Percentiles rank a stretch among this genome's conserved stretches.
These are phyloP conservation scores for Piloderma croceum DNA, from an alignment of 768 basidiomycete genomes.

Conservation along the genomic window DNA sequence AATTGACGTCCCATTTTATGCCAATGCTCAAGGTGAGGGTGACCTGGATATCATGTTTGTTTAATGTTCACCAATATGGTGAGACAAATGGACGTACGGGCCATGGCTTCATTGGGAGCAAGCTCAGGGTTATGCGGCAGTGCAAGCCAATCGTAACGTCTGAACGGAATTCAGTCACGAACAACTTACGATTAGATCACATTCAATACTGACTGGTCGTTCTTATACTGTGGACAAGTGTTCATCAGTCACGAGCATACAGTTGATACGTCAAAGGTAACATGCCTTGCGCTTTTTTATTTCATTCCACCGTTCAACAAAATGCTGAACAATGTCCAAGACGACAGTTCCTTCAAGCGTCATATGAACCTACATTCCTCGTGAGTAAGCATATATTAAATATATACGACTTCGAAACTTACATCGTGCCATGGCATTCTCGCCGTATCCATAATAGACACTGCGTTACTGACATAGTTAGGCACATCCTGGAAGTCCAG, in stretches of 20 bases:
- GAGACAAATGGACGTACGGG: slow-evolving; percentile 35
- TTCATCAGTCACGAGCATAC: too few relatives aligned
- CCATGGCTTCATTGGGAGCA: slow-evolving; percentile 64
- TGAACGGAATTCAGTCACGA: too few relatives aligned
- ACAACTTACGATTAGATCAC: too few relatives aligned
- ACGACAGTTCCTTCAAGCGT: slow-evolving; percentile 77
- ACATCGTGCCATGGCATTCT: slow-evolving; percentile 98
- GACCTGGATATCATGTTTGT: slow-evolving; percentile 34
- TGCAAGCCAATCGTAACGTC: slow-evolving; percentile 63
- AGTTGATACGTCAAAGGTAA: too few relatives aligned
- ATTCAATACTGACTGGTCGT: too few relatives aligned
- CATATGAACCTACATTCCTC: slow-evolving; percentile 69
- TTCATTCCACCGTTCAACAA: slow-evolving; percentile 88
- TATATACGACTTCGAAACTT: slow-evolving; percentile 21
- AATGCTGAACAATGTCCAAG: slow-evolving; percentile 90
- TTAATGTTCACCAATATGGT: not conserved
- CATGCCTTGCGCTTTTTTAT: slow-evolving; percentile 77
- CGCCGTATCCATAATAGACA: slow-evolving; percentile 61
- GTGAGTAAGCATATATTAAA: not conserved
- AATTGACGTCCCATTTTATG: slow-evolving; percentile 51
- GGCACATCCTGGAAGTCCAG: slow-evolving; percentile 82
- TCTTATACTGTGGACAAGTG: too few relatives aligned
- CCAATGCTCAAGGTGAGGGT: slow-evolving; percentile 67
- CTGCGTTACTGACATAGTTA: slow-evolving; percentile 64
- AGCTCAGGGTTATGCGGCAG: slow-evolving; percentile 65